phyloP scores from a whole-genome alignment of 2,329 filamentous ascomycete species.

The Falciphora oryzae region DNA sequence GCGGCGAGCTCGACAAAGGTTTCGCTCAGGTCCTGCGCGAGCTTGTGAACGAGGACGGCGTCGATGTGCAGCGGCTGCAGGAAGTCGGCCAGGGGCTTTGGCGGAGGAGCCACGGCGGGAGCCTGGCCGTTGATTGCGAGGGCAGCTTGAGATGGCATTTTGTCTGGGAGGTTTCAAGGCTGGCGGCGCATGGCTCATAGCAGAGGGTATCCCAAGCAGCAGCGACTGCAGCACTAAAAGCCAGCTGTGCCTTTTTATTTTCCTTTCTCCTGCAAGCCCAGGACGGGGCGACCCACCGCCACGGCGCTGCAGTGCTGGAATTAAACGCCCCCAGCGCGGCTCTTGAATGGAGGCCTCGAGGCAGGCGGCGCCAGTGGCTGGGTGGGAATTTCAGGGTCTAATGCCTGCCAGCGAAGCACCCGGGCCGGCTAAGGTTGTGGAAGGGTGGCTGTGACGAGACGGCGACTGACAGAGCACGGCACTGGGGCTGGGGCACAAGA shows the following conservation, averaged over 20 bases:
- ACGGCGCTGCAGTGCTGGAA: not conserved
- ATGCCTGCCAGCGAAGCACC: no score
- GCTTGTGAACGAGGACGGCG: slow-evolving; percentile 34
- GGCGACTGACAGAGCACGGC: no score
- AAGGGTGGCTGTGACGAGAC: not conserved
- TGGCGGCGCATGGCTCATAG: not conserved
- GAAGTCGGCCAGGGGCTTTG: slow-evolving; percentile 34
- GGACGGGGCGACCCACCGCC: not conserved
- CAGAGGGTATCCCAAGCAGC: slow-evolving; percentile 1
- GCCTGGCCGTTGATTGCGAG: not conserved
- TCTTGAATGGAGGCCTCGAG: not conserved
- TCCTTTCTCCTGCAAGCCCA: not conserved
- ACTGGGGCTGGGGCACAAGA: no score
- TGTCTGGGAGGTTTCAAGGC: not conserved
- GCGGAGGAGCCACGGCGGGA: slow-evolving; percentile 7
- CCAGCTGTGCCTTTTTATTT: slow-evolving; percentile 5
- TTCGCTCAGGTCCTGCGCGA: slow-evolving; percentile 41
- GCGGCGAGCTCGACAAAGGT: slow-evolving; percentile 46
- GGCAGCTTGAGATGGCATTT: not conserved
- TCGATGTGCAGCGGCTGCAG: slow-evolving; percentile 46
- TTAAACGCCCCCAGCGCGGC: not conserved
- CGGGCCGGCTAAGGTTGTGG: no score
- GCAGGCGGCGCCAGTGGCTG: no score
- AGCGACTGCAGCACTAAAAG: not conserved
- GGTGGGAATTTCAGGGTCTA: no score